These are phyloP conservation scores for Calophaca sinica DNA, from an alignment of 306 rosid species.

Conservation along the genomic window DNA sequence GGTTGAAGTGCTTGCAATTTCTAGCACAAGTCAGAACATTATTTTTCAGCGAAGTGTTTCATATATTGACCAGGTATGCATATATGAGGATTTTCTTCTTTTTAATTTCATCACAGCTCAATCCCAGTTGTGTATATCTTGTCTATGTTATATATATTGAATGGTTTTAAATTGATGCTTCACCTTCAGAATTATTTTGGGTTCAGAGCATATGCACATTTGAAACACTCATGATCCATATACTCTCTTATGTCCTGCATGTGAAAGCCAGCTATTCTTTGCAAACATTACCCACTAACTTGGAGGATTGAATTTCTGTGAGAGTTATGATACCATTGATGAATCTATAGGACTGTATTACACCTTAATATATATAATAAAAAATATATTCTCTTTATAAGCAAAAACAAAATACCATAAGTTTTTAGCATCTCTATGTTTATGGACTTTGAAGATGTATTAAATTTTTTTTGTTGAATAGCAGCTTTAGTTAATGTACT, in stretches of 20 bases:
- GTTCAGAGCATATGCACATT: not conserved
- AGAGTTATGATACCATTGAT: conserved; percentile 17
- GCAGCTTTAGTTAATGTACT: not conserved
- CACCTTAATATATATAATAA: not conserved
- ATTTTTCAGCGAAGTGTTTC: conserved; percentile 67
- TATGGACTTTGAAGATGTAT: conserved; percentile 3
- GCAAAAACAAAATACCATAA: not conserved
- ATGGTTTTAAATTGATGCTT: conserved; percentile 38
- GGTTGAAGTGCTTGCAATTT: conserved; percentile 90
- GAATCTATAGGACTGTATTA: conserved; percentile 29
- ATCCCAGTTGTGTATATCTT: conserved; percentile 34
- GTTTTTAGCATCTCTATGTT: conserved; percentile 23
- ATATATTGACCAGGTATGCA: conserved; percentile 81
- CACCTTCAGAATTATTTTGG: conserved; percentile 23
- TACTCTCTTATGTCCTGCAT: conserved; percentile 20
- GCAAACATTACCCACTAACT: conserved; percentile 4
- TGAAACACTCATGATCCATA: conserved; percentile 25
- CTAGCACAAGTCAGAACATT: conserved; percentile 61
- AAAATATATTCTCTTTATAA: conserved; percentile 7
- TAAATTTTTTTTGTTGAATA: not conserved
- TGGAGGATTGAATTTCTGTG: conserved; percentile 2
- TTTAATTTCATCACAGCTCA: not conserved
- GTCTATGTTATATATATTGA: conserved; percentile 21
- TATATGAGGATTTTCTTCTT: conserved; percentile 19
- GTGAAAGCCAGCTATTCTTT: conserved; percentile 10